phyloP scores from a whole-genome alignment of 345 rosid species.

The Isatis tinctoria region DNA sequence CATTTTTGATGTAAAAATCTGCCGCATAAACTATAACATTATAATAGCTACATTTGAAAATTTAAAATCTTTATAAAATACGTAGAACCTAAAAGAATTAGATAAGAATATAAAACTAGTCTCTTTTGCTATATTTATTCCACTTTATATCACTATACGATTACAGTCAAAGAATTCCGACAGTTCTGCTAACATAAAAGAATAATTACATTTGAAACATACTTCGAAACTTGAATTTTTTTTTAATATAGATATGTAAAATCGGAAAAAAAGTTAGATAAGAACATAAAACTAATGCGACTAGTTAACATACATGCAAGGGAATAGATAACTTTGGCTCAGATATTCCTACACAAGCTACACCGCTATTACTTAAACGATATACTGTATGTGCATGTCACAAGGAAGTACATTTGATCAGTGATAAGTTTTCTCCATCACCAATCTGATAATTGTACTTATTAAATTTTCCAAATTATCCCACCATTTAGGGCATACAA shows the following conservation, averaged over 20 bases:
- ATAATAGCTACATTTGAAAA: too few relatives aligned
- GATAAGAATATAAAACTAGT: too few relatives aligned
- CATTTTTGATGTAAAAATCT: neutral
- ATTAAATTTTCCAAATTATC: neutral
- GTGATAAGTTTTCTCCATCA: slow-evolving; percentile 1
- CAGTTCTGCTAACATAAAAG: neutral
- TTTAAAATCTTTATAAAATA: too few relatives aligned
- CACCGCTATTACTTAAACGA: neutral
- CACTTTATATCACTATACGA: neutral
- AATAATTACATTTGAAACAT: neutral
- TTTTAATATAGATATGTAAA: neutral
- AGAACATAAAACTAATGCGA: neutral
- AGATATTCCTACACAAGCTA: neutral
- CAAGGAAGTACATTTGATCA: neutral
- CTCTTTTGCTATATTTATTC: neutral
- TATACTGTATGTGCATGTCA: neutral
- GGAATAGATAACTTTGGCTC: too few relatives aligned
- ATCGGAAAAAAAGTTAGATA: neutral
- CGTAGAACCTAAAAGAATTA: too few relatives aligned
- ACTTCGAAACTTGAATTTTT: too few relatives aligned
- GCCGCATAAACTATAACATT: too few relatives aligned
- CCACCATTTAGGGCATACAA: slow-evolving; percentile 2
- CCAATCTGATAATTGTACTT: slow-evolving; percentile 15
- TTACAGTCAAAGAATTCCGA: neutral
- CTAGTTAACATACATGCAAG: too few relatives aligned